Percentiles rank a stretch among this genome's conserved stretches.
phyloP scores from a whole-genome alignment of 129 eudicot genomes.

The Helianthus annuus region HanXRQr2.0-SUNRISE NC_035438.2:140091849-140092348 shows the following conservation, averaged over 20 bases:
- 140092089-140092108: neutral
- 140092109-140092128: neutral
- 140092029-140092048: constrained; percentile 64
- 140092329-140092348: no score
- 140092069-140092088: constrained; percentile 46
- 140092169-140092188: no score
- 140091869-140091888: neutral
- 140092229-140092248: no score
- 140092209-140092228: no score
- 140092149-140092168: no score
- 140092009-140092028: constrained; percentile 59
- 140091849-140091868: neutral
- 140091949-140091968: constrained; percentile 58
- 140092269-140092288: no score
- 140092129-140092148: no score
- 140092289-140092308: no score
- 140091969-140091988: constrained; percentile 36
- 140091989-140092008: constrained; percentile 56
- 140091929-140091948: constrained; percentile 67
- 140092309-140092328: no score
- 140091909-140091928: constrained; percentile 38
- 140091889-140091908: constrained; percentile 31
- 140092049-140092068: constrained; percentile 44
- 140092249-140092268: no score
- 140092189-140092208: no score